Base-by-base conservation (phyloP, 305 asterid species). In the Solanum hybrid region DNA sequence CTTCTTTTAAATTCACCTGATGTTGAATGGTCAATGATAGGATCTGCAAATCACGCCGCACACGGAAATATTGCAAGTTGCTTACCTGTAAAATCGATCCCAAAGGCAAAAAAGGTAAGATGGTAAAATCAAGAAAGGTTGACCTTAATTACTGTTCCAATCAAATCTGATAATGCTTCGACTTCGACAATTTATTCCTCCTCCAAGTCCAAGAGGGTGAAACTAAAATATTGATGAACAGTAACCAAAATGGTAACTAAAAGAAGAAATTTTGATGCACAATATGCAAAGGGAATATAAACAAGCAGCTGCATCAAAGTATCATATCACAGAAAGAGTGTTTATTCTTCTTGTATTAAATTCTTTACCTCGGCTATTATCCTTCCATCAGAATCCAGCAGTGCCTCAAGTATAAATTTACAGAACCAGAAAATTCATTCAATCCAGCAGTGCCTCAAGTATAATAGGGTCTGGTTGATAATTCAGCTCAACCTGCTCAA, bases 401-500 rank as follows among this genome's bases (percentile, higher is more conserved):
- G 29, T 33, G 88, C 45, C 77, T 31, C 45, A 84, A 31, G 12
- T 57, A 57, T 31, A 85, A 32, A 33, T 85, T 31, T 10, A n/a
- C 77, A 57, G 77, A 85, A 11, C 22, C 32, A 11, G 45, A 31
- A 61, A 84, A 84, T 51, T 10, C 76, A 51, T 29, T 85, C n/a
- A 32, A 61, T 61, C 72, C 65, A 51, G 65, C 65, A 51, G 65
- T 51, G 65, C 65, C 22, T 51, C 65, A 51, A 51, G 65, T 15
- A 51, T 15, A 51, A 92, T 91, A 15, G 94, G 93, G 31, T 89
- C 91, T 79, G 83, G 33, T 51, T 73, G 91, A 90, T 93, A 93
- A 51, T 70, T 91, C 84, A 93, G 92, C 89, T 91, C 41, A 24
- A 93, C 93, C 61, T 86, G 92, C 51, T 91, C 89, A 79, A 73